These are phyloP conservation scores for Macaranga tanarius DNA, from an alignment of 441 rosid genomes.

Conservation along the genomic window DNA sequence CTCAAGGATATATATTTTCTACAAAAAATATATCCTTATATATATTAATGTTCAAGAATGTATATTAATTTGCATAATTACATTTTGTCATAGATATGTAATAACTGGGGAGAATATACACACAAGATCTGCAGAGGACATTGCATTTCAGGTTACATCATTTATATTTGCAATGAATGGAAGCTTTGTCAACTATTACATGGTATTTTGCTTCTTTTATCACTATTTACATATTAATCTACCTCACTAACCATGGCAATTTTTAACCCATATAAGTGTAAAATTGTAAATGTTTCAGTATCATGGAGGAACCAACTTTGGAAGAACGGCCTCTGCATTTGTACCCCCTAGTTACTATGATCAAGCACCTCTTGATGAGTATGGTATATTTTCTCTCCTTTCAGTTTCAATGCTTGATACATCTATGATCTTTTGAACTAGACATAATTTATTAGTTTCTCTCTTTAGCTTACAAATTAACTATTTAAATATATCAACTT, in stretches of 20 bases:
- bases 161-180: slow-evolving; percentile 69
- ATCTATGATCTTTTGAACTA: background rate
- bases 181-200: slow-evolving; percentile 83
- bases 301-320: slow-evolving; percentile 95
- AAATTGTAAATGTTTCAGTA: slow-evolving; percentile 40
- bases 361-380: slow-evolving; percentile 89
- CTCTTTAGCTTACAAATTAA: no score
- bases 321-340: slow-evolving; percentile 64
- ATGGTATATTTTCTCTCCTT: slow-evolving; percentile 42
- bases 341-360: slow-evolving; percentile 69
- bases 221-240: background rate
- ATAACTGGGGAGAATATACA: slow-evolving; percentile 52
- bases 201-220: slow-evolving; percentile 41
- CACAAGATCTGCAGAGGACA: slow-evolving; percentile 56
- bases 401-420: no score
- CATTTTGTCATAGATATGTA: slow-evolving; percentile 40
- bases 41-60: no score
- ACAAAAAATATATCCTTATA: no score
- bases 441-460: no score
- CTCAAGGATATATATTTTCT: no score
- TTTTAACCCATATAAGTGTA: background rate
- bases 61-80: background rate
- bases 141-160: slow-evolving; percentile 69
- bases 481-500: no score
- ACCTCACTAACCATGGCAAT: background rate